Conservation (phyloP, 2,329 filamentous ascomycete genomes). For the Emmonsia crescens region DNA sequence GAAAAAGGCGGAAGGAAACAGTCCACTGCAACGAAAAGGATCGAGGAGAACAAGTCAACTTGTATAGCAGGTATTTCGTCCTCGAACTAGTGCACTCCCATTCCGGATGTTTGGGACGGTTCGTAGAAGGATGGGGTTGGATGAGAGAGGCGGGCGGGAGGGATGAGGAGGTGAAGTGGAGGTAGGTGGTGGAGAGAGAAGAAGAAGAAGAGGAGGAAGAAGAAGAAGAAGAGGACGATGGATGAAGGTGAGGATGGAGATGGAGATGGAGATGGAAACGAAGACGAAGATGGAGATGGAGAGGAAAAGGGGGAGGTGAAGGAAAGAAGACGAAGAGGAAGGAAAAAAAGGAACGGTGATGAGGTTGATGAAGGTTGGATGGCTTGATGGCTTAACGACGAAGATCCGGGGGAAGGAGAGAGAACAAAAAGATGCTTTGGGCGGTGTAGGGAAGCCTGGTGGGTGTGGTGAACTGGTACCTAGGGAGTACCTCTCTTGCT, state of each 20-base stretch:
- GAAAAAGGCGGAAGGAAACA: constrained; percentile 12
- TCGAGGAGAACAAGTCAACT: not conserved
- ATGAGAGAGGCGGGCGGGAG: constrained; percentile 12
- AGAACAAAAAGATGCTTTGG: constrained; percentile 10
- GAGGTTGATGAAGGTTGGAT: too few species aligned
- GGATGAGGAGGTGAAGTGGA: constrained; percentile 12
- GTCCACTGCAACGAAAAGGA: constrained; percentile 21
- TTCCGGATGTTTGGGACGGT: not conserved
- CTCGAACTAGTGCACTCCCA: not conserved
- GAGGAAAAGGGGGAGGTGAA: not conserved
- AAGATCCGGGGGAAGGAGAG: constrained; percentile 1
- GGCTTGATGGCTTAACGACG: not conserved
- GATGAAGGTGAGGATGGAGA: constrained; percentile 9
- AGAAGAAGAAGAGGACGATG: constrained; percentile 7
- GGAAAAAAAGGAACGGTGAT: not conserved
- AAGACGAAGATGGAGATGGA: not conserved
- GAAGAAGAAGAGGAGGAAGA: not conserved
- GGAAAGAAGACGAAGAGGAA: not conserved
- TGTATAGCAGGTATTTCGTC: not conserved
- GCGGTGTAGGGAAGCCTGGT: not conserved
- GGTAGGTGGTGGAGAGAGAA: not conserved
- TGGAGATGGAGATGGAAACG: not conserved
- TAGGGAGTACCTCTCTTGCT: not conserved
- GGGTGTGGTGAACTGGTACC: too few species aligned
- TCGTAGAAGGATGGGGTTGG: constrained; percentile 13